A percentile compares a stretch with the other conserved stretches of the same genome.
Conservation (phyloP, 345 rosid species). For the Gossypium ekmanianum region DNA sequence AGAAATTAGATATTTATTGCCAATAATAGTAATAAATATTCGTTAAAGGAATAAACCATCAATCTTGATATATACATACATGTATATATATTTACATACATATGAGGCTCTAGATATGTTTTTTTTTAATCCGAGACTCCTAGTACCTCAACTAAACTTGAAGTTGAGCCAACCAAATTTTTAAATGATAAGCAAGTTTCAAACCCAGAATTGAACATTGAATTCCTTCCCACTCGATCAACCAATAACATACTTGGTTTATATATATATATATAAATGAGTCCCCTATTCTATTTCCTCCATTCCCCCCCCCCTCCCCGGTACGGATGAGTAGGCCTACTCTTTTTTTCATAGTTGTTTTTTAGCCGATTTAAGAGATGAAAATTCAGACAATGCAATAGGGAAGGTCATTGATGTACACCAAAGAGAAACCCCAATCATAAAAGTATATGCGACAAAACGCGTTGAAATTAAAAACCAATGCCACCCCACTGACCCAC, state of each 20-base stretch:
- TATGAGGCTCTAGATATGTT: too few species aligned
- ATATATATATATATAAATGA: not conserved
- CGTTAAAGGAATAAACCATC: too few species aligned
- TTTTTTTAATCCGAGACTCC: too few species aligned
- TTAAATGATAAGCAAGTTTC: too few species aligned
- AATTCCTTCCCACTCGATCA: too few species aligned
- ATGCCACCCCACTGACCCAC: not conserved
- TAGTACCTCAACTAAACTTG: too few species aligned
- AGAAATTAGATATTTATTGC: too few species aligned
- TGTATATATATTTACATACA: too few species aligned
- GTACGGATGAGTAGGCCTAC: not conserved
- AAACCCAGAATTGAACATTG: fast-evolving
- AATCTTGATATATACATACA: too few species aligned
- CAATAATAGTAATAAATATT: too few species aligned
- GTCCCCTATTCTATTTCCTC: not conserved
- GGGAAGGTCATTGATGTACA: not conserved
- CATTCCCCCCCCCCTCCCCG: not conserved
- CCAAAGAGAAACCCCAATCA: not conserved
- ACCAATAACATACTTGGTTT: too few species aligned
- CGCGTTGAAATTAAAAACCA: not conserved
- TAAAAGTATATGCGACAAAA: not conserved
- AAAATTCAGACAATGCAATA: not conserved
- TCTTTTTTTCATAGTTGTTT: not conserved
- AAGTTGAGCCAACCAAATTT: too few species aligned
- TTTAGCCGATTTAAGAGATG: not conserved